Evolutionary conservation across 1,284 basidiomycete genomes (phyloP).

Genomic region (Fomitopsis betulina): DNA sequence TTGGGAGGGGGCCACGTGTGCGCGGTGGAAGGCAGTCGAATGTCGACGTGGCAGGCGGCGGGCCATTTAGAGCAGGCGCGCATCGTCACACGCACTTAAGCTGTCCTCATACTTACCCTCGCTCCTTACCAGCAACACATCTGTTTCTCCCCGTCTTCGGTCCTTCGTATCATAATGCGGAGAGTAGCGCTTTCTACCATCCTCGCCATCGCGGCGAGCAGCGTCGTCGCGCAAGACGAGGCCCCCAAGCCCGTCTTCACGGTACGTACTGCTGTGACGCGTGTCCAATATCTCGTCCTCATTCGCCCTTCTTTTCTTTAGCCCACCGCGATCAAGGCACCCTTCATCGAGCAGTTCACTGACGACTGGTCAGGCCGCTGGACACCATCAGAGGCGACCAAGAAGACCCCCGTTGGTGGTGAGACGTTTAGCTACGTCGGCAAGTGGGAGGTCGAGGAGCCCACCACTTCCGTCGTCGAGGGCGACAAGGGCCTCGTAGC

Average conservation of each 20-base stretch:
- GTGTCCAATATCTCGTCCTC: slow-evolving; percentile 4
- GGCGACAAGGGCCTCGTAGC: slow-evolving; percentile 90
- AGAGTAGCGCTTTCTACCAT: slow-evolving; percentile 75
- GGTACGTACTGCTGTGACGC: slow-evolving; percentile 34
- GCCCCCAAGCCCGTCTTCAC: slow-evolving; percentile 66
- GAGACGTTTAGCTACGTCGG: slow-evolving; percentile 97
- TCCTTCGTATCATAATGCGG: slow-evolving; percentile 77
- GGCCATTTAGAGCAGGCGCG: slow-evolving; percentile 31
- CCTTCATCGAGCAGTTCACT: slow-evolving; percentile 97
- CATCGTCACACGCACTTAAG: slow-evolving; percentile 16
- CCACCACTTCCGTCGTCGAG: slow-evolving; percentile 64
- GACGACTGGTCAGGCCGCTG: slow-evolving; percentile 89
- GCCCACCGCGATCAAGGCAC: slow-evolving; percentile 82
- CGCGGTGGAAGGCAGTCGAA: slow-evolving; percentile 29
- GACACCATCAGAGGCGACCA: slow-evolving; percentile 95
- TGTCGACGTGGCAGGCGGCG: slow-evolving; percentile 44
- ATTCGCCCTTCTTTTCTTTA: slow-evolving; percentile 28
- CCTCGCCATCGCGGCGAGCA: slow-evolving; percentile 59
- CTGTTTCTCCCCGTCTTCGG: slow-evolving; percentile 36
- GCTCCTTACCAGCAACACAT: slow-evolving; percentile 32
- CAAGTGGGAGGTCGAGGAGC: slow-evolving; percentile 95
- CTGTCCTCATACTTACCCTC: slow-evolving; percentile 26
- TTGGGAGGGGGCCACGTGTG: slow-evolving; percentile 19
- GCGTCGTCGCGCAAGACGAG: slow-evolving; percentile 51
- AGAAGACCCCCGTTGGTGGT: slow-evolving; percentile 91